These are phyloP conservation scores for Castanea crenata DNA, from an alignment of 306 rosid genomes.

Conservation along the genomic window DNA sequence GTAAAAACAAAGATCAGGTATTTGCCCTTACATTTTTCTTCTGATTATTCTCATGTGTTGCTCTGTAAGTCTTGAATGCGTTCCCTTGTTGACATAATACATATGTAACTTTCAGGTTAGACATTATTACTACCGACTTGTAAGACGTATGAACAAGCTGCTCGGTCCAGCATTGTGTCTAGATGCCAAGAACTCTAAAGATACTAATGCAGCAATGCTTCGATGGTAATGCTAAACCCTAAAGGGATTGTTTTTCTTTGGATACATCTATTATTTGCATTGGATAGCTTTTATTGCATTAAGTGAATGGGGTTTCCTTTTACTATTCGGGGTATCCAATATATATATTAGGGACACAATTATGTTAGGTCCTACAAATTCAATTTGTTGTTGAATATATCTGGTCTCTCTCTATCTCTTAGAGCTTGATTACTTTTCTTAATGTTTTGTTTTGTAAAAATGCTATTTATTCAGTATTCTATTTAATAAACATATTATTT, in stretches of 20 bases:
- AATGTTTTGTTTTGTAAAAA: conserved; percentile 6
- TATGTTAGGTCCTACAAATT: not conserved
- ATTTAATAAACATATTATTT: not conserved
- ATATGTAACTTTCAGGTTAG: conserved; percentile 60
- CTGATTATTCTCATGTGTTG: not conserved
- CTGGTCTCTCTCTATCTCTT: not conserved
- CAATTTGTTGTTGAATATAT: not conserved
- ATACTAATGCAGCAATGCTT: conserved; percentile 97
- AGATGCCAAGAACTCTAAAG: conserved; percentile 92
- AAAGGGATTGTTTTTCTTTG: not conserved
- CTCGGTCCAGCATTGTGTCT: conserved; percentile 88
- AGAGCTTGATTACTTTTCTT: not conserved
- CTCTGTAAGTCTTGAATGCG: not conserved
- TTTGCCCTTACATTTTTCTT: not conserved
- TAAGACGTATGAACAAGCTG: conserved; percentile 97
- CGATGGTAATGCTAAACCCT: conserved; percentile 63
- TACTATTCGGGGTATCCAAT: not conserved
- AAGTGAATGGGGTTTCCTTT: not conserved
- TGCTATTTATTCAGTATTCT: not conserved
- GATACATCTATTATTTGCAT: not conserved
- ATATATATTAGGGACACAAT: not conserved
- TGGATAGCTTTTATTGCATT: conserved; percentile 1
- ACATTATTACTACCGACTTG: conserved; percentile 96
- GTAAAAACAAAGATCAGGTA: conserved; percentile 97
- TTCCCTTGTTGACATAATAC: conserved; percentile 2